phyloP scores from a whole-genome alignment of 371 early-diverging fungal genomes.

The Rhizomucor pusillus region DNA sequence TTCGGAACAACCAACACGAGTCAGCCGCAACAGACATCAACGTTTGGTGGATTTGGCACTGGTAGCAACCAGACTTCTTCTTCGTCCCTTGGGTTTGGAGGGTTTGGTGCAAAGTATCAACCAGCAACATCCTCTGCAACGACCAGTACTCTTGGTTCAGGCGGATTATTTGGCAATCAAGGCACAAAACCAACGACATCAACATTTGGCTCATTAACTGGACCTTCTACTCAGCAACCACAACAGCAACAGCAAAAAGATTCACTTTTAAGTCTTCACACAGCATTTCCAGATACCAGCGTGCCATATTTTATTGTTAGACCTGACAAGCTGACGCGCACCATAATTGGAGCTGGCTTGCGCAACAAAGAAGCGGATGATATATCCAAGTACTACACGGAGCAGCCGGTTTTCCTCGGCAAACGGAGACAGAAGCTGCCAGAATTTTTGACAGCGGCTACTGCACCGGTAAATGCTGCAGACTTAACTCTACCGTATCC shows the following conservation, averaged over 20 bases:
- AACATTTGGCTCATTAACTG: not conserved
- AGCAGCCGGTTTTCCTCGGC: not conserved
- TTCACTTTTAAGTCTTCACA: slow-evolving; percentile 13
- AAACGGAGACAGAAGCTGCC: slow-evolving; percentile 14
- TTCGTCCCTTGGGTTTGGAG: not conserved
- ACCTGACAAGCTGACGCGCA: slow-evolving; percentile 12
- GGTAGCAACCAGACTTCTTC: not conserved
- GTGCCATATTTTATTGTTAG: slow-evolving; percentile 20
- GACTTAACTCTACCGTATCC: not conserved
- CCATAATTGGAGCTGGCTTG: slow-evolving; percentile 5
- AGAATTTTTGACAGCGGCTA: slow-evolving; percentile 16
- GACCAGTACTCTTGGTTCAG: not conserved
- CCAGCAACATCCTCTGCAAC: slow-evolving; percentile 4
- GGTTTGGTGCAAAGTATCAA: not conserved
- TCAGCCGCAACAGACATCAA: not conserved
- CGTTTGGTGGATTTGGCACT: not conserved
- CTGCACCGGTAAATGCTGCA: slow-evolving; percentile 3
- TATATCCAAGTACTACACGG: not conserved
- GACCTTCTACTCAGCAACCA: slow-evolving; percentile 9
- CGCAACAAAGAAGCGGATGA: slow-evolving; percentile 6
- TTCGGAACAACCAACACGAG: not conserved
- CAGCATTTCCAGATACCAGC: slow-evolving; percentile 23
- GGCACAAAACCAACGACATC: not conserved
- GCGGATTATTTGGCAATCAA: not conserved
- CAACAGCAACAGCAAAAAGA: slow-evolving; percentile 24